Evolutionary conservation across 2,329 filamentous ascomycete species (phyloP), one percentile per base, ranked within the genome.

Genomic region (Aspergillus neoniger): DNA sequence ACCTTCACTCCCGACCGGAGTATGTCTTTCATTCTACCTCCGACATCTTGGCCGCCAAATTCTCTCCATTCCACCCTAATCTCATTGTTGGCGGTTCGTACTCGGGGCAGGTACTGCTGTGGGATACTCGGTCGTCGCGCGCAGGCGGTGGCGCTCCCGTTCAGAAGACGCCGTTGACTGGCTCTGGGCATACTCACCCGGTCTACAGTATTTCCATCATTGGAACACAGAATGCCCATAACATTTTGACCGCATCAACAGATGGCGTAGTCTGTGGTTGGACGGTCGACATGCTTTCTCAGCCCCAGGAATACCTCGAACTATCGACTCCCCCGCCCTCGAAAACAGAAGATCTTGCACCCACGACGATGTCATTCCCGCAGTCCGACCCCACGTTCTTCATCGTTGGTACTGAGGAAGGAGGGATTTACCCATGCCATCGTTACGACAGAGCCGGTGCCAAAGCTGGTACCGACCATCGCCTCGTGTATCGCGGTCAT

Each of bases 11-110:
- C 68, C 88, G 95, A 30, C 92, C 95, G 1, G 95, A 99, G 81
- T 98, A 96, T 77, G 89, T 96, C 60, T 97, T 99, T 76, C 93
- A 96, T 70, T 93, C 94, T 9, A 94, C 96, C 63, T 97, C 93
- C 48, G 95, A 99, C 77, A 92, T 99, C 56, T 84, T 99, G 14
- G 91, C 93, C 0, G 95, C 95, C 65, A 96, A 95, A 67, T 99
- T 99, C 79, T 98, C 95, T n/a, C 95, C 95, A 0, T 97, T 97
- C 74, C 95, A 99, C 75, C 94, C 94, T 4, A 97, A 96, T 68
- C 84, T 99, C 57, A 96, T 99, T 70, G 88, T 99, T 63, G 95
- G 95, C 63, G 96, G 96, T 52, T 93, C 94, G 38, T 99, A 99
- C 79, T 96, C 91, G 61, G 95, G 95, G 6, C 96, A 99, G 77